These are phyloP conservation scores for Fonsecaea nubica DNA, from an alignment of 2,329 filamentous ascomycete species.

Conservation along the genomic window DNA sequence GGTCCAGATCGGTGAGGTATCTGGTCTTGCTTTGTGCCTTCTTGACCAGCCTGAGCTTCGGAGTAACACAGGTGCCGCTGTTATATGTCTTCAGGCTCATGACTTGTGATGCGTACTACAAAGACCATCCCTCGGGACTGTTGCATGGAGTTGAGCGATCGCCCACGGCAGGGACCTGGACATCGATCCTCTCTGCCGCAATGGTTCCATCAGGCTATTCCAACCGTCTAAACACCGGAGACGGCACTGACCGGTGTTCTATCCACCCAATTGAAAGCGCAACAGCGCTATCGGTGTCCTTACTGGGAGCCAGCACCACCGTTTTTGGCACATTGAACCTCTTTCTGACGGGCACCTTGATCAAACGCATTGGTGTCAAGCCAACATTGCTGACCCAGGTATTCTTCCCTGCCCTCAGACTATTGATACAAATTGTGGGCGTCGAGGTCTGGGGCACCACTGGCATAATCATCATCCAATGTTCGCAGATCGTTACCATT, in stretches of 20 bases:
- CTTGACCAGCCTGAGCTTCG: slow-evolving; percentile 62
- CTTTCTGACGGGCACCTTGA: slow-evolving; percentile 70
- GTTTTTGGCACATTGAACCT: slow-evolving; percentile 72
- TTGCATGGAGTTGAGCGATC: not conserved
- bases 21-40: slow-evolving; percentile 62
- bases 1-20: slow-evolving; percentile 33
- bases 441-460: slow-evolving; percentile 65
- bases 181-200: slow-evolving; percentile 19
- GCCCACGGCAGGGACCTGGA: not conserved
- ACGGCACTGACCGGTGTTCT: slow-evolving; percentile 61
- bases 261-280: slow-evolving; percentile 68
- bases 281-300: slow-evolving; percentile 68
- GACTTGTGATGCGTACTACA: slow-evolving; percentile 74
- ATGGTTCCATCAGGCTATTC: slow-evolving; percentile 34
- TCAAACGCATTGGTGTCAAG: slow-evolving; percentile 70
- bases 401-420: slow-evolving; percentile 68
- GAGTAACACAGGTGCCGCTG: slow-evolving; percentile 58
- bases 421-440: slow-evolving; percentile 69
- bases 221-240: slow-evolving; percentile 29
- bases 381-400: slow-evolving; percentile 68
- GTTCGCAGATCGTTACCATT: slow-evolving; percentile 70
- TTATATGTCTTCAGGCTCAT: slow-evolving; percentile 73
- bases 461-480: slow-evolving; percentile 73
- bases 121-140: slow-evolving; percentile 54
- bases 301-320: slow-evolving; percentile 71